Percentiles rank a stretch among this genome's conserved stretches.
Conservation (phyloP, 2,329 filamentous ascomycete genomes). For the Fusarium sterilihyphosum region DNA sequence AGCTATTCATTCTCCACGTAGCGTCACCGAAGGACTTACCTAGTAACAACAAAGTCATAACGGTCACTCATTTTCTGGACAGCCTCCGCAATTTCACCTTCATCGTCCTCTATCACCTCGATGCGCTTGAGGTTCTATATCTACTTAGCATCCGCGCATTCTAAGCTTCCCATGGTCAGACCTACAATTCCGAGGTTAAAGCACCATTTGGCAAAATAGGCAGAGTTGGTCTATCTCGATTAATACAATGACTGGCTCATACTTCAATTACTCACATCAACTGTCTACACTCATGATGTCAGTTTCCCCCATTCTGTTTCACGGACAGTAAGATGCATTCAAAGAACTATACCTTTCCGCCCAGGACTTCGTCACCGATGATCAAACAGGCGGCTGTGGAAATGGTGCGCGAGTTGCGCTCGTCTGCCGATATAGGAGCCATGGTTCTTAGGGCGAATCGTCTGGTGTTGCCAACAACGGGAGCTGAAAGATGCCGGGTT, state of each 20-base stretch:
- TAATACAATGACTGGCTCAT: constrained; percentile 15
- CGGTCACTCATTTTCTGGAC: constrained; percentile 84
- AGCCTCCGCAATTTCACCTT: constrained; percentile 88
- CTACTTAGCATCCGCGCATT: background rate
- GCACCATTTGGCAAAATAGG: constrained; percentile 72
- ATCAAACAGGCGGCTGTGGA: constrained; percentile 92
- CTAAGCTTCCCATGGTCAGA: background rate
- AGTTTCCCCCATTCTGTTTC: background rate
- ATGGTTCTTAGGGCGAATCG: constrained; percentile 53
- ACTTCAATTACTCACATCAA: constrained; percentile 50
- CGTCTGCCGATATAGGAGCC: constrained; percentile 53
- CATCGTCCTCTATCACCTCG: constrained; percentile 94
- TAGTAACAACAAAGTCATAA: constrained; percentile 96
- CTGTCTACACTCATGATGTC: constrained; percentile 42
- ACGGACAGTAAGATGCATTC: background rate
- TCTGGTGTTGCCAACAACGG: constrained; percentile 48
- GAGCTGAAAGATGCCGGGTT: constrained; percentile 70
- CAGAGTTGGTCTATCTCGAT: constrained; percentile 67
- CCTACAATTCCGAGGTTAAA: constrained; percentile 69
- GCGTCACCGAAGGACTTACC: constrained; percentile 48
- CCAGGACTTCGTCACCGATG: constrained; percentile 96
- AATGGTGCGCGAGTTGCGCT: constrained; percentile 73
- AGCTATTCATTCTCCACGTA: background rate
- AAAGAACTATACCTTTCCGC: constrained; percentile 78
- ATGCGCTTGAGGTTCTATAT: constrained; percentile 78